Evolutionary conservation across 2,329 filamentous ascomycete species (phyloP), one percentile per base, ranked within the genome.

Genomic region (Ceratocystis cacaofunesta): DNA sequence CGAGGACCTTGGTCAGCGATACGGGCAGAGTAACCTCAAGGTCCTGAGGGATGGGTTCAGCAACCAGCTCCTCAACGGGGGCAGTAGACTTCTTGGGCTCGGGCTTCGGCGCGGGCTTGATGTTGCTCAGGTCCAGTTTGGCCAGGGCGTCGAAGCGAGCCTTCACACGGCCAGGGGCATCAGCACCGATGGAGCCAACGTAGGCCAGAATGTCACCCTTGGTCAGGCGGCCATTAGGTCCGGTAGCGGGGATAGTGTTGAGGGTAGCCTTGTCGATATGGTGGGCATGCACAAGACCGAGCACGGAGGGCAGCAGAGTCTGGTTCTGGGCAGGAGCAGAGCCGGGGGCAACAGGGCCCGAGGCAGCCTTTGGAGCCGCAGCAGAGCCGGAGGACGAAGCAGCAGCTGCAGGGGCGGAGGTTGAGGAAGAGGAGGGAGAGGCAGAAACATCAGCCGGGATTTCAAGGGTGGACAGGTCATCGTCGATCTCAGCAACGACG

Each of bases 171-270:
- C 83, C 81, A 1, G 92, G 88, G 70, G 89, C 88, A 67, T 85
- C 80, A 69, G 85, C 78, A 68, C 86, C 79, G 72, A 96, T 90
- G 70, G 81, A 79, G 68, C 94, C 94, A 17, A 97, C 76, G 75
- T 92, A 94, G 61, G 91, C 92, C 64, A 99, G 84, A 5, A 99
- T 87, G 73, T 99, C 94, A 65, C 94, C 94, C 81, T 99, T 99
- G 68, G 99, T 82, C 65, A 99, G 80, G 68, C 94, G 86, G 66
- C 92, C 91, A 71, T 86, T 86, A 36, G 94, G 94, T 28, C 94
- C 94, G 22, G 89, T 92, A 5, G 91, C 88, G 64, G 85, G 88
- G 74, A 97, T 96, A 74, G 89, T 87, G 75, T 85, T 80, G 63
- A 91, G 80, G 67, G 91, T 89, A 60, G 86, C 85, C 70, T 87